Evolutionary conservation across 2,329 filamentous ascomycete genomes (phyloP), one percentile per base, ranked within the genome.

Genomic region (Arthroderma sp.): DNA sequence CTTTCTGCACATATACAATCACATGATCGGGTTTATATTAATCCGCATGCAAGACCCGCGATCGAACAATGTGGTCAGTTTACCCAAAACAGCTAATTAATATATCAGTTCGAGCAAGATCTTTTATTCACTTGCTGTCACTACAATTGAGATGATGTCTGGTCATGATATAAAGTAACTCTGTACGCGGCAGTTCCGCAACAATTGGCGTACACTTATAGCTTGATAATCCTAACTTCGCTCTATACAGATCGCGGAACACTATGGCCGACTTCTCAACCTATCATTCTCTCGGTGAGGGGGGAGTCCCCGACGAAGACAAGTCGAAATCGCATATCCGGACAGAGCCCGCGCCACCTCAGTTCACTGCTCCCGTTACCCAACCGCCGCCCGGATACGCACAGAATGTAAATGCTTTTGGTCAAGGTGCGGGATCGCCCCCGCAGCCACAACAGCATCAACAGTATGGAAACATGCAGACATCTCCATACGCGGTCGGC

Each of bases 301-400:
- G 53, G 39, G 49, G 47, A 29, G 52, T 48, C 44, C 55, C 60
- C 50, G 55, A 56, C 51, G 73, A 80, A 52, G 66, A 71, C 66
- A 75, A 57, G 69, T 75, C 64, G 64, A 77, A 62, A 66, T 73
- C 56, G 64, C 70, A 64, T 60, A 66, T 60, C 68, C 66, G 47
- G 63, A 60, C 54, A 6, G 72, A 75, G 50, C 72, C 70, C 40
- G 67, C 67, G 46, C 67, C 70, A 47, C 68, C 70, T 51, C 75
- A 77, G 54, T 80, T 80, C 60, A 57, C 59, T 40, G 54, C 63
- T 46, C 52, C 61, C 42, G 56, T 63, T 46, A 62, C 62, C 42
- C 60, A 65, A 49, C 56, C 57, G n/a, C 60, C 60, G 28, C 42
- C 50, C 10, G 57, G 56, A 30, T 62, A 60, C 38, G 56, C 62